These are phyloP conservation scores for Prosopis cineraria DNA, from an alignment of 306 rosid species.

Conservation along the genomic window DNA sequence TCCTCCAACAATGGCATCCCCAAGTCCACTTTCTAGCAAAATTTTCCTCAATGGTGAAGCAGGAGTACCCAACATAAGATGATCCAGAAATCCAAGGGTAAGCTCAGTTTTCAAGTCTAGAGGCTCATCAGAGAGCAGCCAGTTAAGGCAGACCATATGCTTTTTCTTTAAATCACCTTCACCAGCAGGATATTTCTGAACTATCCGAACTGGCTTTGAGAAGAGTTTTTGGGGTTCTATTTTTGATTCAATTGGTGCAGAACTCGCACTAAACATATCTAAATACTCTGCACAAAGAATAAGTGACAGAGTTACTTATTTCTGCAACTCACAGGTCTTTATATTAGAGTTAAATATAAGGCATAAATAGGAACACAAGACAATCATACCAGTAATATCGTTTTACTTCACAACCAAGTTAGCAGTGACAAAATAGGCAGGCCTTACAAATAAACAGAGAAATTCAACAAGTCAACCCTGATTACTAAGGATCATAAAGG, in stretches of 20 bases:
- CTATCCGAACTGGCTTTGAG: conserved; percentile 76
- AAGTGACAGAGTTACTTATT: conserved; percentile 19
- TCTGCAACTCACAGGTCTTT: conserved; percentile 2
- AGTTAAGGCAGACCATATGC: conserved; percentile 88
- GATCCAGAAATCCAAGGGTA: conserved; percentile 85
- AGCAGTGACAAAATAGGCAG: conserved; percentile 18
- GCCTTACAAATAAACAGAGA: background rate
- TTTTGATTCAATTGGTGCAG: conserved; percentile 77
- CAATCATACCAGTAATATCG: background rate
- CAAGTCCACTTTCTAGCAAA: conserved; percentile 94
- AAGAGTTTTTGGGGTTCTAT: conserved; percentile 72
- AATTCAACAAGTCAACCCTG: conserved; percentile 10
- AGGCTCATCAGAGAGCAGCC: conserved; percentile 96
- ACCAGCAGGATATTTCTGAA: conserved; percentile 91
- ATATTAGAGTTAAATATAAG: conserved; percentile 21
- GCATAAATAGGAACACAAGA: conserved; percentile 13
- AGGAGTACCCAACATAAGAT: conserved; percentile 98
- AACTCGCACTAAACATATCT: conserved; percentile 76
- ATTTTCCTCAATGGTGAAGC: conserved; percentile 94
- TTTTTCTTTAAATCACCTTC: conserved; percentile 86
- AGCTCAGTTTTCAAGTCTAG: conserved; percentile 77
- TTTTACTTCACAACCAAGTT: conserved; percentile 29
- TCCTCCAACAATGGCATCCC: conserved; percentile 97
- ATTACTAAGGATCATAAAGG: conserved; percentile 3
- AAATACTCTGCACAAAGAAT: conserved; percentile 73